phyloP scores from a whole-genome alignment of 1,139 yeast species.

The Taiozyma sp. region DNA sequence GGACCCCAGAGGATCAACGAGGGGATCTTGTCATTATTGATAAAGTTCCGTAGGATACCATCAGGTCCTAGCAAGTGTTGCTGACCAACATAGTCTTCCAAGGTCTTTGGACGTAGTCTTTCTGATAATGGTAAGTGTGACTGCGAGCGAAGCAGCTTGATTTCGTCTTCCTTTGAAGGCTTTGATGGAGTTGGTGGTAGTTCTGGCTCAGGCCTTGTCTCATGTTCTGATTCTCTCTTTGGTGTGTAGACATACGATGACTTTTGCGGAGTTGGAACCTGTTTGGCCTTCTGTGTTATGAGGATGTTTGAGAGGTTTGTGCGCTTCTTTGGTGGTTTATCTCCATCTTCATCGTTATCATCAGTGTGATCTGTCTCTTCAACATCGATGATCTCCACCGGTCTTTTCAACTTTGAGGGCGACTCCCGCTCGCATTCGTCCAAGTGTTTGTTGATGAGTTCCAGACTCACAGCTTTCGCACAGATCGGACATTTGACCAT shows the following conservation, averaged over 20 bases:
- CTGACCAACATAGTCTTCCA: constrained; percentile 85
- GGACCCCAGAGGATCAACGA: constrained; percentile 94
- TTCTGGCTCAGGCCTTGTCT: background rate
- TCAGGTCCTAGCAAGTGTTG: constrained; percentile 67
- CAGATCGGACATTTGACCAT: constrained; percentile 27
- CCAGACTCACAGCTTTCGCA: constrained; percentile 13
- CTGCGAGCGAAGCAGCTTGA: constrained; percentile 38
- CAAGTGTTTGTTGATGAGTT: constrained; percentile 22
- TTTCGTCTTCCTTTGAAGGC: constrained; percentile 24
- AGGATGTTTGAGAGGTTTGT: background rate
- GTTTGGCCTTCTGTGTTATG: background rate
- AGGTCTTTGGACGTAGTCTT: constrained; percentile 64
- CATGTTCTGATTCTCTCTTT: background rate
- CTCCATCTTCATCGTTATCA: constrained; percentile 5
- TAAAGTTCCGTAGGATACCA: constrained; percentile 68
- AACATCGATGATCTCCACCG: background rate
- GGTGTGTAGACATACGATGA: background rate
- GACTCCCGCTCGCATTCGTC: constrained; percentile 17
- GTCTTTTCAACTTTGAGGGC: constrained; percentile 6
- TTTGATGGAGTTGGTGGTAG: background rate
- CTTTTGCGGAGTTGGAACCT: background rate
- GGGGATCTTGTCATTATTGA: constrained; percentile 58
- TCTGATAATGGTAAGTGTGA: constrained; percentile 77
- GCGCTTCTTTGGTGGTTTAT: constrained; percentile 2
- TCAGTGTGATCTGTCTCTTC: too few species aligned